These are phyloP conservation scores for Hansenula sp. DNA, from an alignment of 1,139 yeast species.

Conservation along the genomic window DNA sequence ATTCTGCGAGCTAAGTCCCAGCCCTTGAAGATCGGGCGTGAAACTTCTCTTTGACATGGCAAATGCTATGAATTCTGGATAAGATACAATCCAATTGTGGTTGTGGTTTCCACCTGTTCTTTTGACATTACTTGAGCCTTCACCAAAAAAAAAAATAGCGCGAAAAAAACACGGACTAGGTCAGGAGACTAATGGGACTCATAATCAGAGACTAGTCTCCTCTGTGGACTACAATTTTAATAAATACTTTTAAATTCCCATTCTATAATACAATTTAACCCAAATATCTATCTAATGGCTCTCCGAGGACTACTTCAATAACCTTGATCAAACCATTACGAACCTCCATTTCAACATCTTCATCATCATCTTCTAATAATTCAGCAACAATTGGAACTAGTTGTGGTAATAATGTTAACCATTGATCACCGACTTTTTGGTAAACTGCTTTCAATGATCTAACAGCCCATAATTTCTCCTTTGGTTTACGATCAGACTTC, in stretches of 20 bases:
- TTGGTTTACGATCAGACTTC: constrained; percentile 43
- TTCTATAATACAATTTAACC: constrained; percentile 25
- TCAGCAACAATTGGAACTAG: constrained; percentile 95
- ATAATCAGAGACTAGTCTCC: too few relatives aligned
- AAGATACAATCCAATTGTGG: too few relatives aligned
- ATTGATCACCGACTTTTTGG: constrained; percentile 90
- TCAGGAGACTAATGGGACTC: too few relatives aligned
- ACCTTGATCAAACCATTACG: constrained; percentile 90
- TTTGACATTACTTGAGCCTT: too few relatives aligned
- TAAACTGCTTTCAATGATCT: constrained; percentile 75
- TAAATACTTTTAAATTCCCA: not conserved
- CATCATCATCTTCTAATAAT: constrained; percentile 91
- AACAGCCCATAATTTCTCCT: constrained; percentile 80
- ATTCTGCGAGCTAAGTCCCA: constrained; percentile 5
- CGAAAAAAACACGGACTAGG: too few relatives aligned
- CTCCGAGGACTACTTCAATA: constrained; percentile 89
- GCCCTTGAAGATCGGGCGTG: constrained; percentile 11
- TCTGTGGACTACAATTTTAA: too few relatives aligned
- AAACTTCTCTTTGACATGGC: constrained; percentile 14
- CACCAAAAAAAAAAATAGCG: not conserved
- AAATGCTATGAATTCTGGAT: too few relatives aligned
- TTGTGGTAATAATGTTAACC: constrained; percentile 90
- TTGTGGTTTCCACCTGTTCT: not conserved
- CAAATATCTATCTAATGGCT: constrained; percentile 86
- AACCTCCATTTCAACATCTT: constrained; percentile 85